phyloP scores from a whole-genome alignment of 1,139 yeast genomes.

The Lodderomyces pseudojiufengensis region DNA sequence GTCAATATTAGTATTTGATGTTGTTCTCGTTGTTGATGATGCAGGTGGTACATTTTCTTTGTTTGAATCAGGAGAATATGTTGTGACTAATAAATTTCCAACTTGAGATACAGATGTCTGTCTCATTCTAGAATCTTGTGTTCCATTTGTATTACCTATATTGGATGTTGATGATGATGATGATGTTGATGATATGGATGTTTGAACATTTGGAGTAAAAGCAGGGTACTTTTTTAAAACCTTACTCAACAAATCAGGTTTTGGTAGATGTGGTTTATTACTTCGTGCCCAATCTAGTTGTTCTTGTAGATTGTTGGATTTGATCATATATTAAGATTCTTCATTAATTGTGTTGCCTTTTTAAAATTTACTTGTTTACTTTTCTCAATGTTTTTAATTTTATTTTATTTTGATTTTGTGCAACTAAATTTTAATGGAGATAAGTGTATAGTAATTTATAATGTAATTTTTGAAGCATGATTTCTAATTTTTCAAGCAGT shows the following conservation, averaged over 20 bases:
- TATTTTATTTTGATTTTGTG: too few relatives aligned
- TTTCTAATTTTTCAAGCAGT: too few relatives aligned
- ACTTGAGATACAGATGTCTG: slow-evolving; percentile 2
- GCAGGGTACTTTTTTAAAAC: slow-evolving; percentile 17
- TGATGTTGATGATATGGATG: background rate
- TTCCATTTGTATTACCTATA: too few relatives aligned
- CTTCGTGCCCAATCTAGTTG: slow-evolving; percentile 15
- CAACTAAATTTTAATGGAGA: too few relatives aligned
- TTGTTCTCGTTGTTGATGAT: background rate
- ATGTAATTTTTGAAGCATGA: too few relatives aligned
- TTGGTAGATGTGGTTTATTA: slow-evolving; percentile 13
- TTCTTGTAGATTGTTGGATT: slow-evolving; percentile 11
- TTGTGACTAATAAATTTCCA: slow-evolving; percentile 3
- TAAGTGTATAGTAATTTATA: too few relatives aligned
- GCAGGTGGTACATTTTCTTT: slow-evolving; percentile 8
- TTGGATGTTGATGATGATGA: slow-evolving; percentile 2
- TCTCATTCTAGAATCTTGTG: background rate
- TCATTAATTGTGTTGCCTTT: slow-evolving; percentile 1
- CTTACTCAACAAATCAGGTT: slow-evolving; percentile 5
- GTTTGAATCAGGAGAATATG: slow-evolving; percentile 1
- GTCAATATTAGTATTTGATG: background rate
- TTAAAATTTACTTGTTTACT: too few relatives aligned
- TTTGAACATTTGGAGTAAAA: background rate
- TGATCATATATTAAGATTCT: slow-evolving; percentile 8
- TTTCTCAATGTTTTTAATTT: too few relatives aligned